Evolutionary conservation across 2,329 filamentous ascomycete genomes (phyloP), one percentile per base, ranked within the genome.

Genomic region (Aspergillus quadricinctus): DNA sequence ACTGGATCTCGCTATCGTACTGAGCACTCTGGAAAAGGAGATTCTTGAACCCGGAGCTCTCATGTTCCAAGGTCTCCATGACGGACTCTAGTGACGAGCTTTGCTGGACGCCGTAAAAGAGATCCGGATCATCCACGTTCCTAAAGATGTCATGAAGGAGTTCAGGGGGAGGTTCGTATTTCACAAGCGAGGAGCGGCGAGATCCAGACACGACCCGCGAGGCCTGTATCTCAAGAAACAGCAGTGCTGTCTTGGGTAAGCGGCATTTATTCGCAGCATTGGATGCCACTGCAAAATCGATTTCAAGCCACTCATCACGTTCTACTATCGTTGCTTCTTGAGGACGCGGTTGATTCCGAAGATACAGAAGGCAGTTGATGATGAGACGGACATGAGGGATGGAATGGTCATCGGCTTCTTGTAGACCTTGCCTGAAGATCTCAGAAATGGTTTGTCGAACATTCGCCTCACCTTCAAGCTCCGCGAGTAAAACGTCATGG

Each of bases 61-160:
- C 94, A 68, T 97, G 93, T 63, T 96, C 91, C 4, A 97, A 81
- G 9, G 90, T 87, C 51, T 88, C 84, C 57, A 97, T 79, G 1
- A 97, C 88, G 10, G 88, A 90, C 17, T 83, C 80, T 17, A 99
- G 76, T 56, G 86, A 92, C 6, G 91, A 83, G 43, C 84, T 84
- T 71, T 95, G 89, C 45, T 90, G 84, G 7, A 97, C 81, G 3
- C 94, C 95, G 69, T 99, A 99, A 71, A 96, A 99, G 0, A 92
- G 88, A 71, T 99, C 94, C 1, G 92, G 93, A 66, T 99, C 95
- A 68, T 97, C 92, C 49, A 99, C 89, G 58, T 90, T 93, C 68
- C 90, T 88, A 70, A 94, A 99, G 2, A 99, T 92, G 0, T 83
- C 79, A 48, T 96, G 80, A 11, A 97, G 78, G 1, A 95, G 80